Evolutionary conservation across 805 yeast species (phyloP).

Genomic region (Pichia phayaonensis): DNA sequence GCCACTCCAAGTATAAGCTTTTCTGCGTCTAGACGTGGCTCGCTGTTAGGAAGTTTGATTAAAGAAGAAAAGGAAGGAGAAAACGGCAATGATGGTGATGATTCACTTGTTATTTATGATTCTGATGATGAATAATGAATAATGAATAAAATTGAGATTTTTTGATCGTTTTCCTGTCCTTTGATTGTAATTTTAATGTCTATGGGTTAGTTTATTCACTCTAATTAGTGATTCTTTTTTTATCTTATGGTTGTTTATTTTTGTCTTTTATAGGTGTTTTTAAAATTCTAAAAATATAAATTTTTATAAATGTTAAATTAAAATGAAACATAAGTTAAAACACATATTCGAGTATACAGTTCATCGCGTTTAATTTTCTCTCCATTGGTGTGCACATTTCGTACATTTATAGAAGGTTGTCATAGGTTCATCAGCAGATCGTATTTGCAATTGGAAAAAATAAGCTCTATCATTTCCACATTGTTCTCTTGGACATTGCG

Average conservation of each 20-base stretch:
- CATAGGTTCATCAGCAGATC: conserved; percentile 99
- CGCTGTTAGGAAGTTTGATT: conserved; percentile 8
- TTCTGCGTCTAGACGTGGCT: conserved; percentile 13
- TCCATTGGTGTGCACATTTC: conserved; percentile 91
- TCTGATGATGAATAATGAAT: conserved; percentile 16
- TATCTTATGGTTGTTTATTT: neutral
- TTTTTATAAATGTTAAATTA: neutral
- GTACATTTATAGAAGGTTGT: conserved; percentile 96
- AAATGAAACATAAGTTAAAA: neutral
- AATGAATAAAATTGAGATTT: too few relatives aligned
- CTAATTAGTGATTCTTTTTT: neutral
- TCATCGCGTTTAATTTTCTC: conserved; percentile 61
- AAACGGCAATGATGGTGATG: conserved; percentile 8
- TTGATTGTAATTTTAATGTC: neutral
- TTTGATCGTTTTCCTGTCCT: too few relatives aligned
- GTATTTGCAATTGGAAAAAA: conserved; percentile 91
- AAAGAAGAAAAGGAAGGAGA: conserved; percentile 7
- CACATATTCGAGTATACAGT: too few relatives aligned
- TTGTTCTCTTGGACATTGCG: conserved; percentile 81
- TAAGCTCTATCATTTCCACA: conserved; percentile 92
- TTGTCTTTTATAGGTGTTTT: neutral
- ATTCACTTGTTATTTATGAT: conserved; percentile 12
- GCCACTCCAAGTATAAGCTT: conserved; percentile 3
- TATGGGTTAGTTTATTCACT: neutral
- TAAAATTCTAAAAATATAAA: neutral